Conservation (phyloP, 192 early-diverging fungal genomes). For the Bifiguratus adelaidae region DNA sequence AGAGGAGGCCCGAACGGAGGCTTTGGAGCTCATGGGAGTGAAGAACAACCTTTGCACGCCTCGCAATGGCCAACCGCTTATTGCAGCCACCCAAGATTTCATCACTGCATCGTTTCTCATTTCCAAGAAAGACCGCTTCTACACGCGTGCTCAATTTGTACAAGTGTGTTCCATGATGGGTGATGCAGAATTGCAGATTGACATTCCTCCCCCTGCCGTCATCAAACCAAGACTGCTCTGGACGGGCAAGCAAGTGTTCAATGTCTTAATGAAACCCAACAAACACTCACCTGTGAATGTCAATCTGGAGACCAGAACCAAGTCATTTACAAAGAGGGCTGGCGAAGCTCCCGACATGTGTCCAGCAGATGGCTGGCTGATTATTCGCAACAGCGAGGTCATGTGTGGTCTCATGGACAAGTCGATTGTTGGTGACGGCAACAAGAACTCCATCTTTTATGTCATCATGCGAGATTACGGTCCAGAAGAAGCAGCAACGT, state of each 20-base stretch:
- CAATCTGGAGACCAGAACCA: conserved; percentile 87
- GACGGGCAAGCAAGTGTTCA: conserved; percentile 97
- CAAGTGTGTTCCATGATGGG: conserved; percentile 90
- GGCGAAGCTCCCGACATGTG: conserved; percentile 60
- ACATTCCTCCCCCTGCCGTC: conserved; percentile 90
- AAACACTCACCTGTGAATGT: conserved; percentile 48
- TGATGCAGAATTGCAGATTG: conserved; percentile 74
- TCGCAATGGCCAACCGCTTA: conserved; percentile 94
- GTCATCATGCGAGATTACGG: conserved; percentile 90
- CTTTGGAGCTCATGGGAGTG: conserved; percentile 91
- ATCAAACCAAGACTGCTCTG: conserved; percentile 81
- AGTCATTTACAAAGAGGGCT: conserved; percentile 54
- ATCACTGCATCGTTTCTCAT: conserved; percentile 93
- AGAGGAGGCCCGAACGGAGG: conserved; percentile 95
- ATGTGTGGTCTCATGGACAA: conserved; percentile 94
- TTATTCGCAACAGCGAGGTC: conserved; percentile 90
- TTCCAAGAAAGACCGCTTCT: conserved; percentile 91
- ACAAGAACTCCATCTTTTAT: conserved; percentile 92
- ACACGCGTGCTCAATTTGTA: conserved; percentile 84
- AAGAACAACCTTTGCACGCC: conserved; percentile 97
- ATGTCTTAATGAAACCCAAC: conserved; percentile 83
- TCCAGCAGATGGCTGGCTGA: conserved; percentile 81
- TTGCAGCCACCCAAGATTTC: conserved; percentile 99
- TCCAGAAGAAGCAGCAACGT: conserved; percentile 66
- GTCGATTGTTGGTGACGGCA: conserved; percentile 91